Base-by-base conservation (phyloP, 352 stramenopile species). In the Phytophthora meadii region DNA sequence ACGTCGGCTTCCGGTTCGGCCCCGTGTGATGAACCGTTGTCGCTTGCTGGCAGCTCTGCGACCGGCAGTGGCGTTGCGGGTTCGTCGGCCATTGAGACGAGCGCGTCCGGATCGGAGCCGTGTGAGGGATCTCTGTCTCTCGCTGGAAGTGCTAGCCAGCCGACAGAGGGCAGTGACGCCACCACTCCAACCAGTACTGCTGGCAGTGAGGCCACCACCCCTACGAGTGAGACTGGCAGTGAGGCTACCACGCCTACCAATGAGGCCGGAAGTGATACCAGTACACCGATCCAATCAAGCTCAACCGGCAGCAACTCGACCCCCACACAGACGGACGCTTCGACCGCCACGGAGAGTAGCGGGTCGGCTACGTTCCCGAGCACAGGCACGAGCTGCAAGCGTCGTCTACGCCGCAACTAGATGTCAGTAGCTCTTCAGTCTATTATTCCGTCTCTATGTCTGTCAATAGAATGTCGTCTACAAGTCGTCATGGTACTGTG, bases 351-450 rank as follows among this genome's bases (percentile, higher is more conserved):
- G 7, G 54, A 70, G 39, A 60, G 30, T 54, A 65, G 56, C 32
- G 40, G 22, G 2, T 60, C 55, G 37, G 55, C 53, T 0, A 70
- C 62, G 15, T 66, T 70, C 44, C 62, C 62, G 9, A 66, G 55
- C 54, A 70, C 48, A 28, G 62, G 62, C 41, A 70, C 54, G 30
- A 70, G 62, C 49, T 70, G 62, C 62, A 70, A 70, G 44, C 62
- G 56, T 45, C 62, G 62, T 49, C 62, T 70, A n/a, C 62, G 62
- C 10, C 62, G 59, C 24, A 48, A 70, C 34, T 70, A 70, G 27
- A 61, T 60, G 41, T 39, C 34, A 50, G 34, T 3, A 4, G 3
- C 4, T 27, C 37, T 11, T 57, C 47, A 40, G 28, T 19, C 19
- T 59, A 49, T 44, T 55, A 55, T 55, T 55, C 45, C 17, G 42